phyloP scores from a whole-genome alignment of 75 land plant genomes.

The Cupressus sempervirens region DNA sequence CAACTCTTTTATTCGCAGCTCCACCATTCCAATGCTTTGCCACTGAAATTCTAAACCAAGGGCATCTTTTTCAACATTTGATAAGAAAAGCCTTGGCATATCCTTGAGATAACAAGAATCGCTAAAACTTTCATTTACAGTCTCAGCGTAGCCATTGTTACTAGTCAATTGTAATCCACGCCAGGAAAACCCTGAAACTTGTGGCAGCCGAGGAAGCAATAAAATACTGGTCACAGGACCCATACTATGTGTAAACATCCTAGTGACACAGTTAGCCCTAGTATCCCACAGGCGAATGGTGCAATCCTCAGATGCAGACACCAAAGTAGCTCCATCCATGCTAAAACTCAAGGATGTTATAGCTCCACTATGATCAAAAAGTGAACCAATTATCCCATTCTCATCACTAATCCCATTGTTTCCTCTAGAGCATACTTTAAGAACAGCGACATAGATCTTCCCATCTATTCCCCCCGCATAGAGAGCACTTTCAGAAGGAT shows the following conservation, averaged over 20 bases:
- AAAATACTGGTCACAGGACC: constrained; percentile 31
- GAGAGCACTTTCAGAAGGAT: constrained; percentile 43
- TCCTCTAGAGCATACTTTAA: constrained; percentile 19
- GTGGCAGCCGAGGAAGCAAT: background rate
- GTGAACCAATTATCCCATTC: constrained; percentile 25
- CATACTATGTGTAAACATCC: constrained; percentile 34
- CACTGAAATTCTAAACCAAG: background rate
- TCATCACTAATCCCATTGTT: constrained; percentile 11
- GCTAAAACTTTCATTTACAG: background rate
- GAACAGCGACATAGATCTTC: constrained; percentile 36
- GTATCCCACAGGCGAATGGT: constrained; percentile 53
- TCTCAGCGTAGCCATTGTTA: background rate
- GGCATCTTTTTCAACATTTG: background rate
- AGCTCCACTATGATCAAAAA: constrained; percentile 25
- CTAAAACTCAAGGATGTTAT: constrained; percentile 44
- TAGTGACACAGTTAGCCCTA: constrained; percentile 24
- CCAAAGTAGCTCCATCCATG: constrained; percentile 39
- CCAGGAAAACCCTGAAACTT: background rate
- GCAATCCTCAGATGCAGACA: constrained; percentile 67
- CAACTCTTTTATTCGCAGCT: constrained; percentile 13
- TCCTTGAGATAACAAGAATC: background rate
- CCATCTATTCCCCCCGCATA: constrained; percentile 71
- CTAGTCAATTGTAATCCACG: background rate
- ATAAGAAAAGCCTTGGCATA: background rate
- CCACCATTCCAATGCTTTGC: background rate